Conservation (phyloP, 148 eudicot species). For the Simmondsia chinensis region DNA sequence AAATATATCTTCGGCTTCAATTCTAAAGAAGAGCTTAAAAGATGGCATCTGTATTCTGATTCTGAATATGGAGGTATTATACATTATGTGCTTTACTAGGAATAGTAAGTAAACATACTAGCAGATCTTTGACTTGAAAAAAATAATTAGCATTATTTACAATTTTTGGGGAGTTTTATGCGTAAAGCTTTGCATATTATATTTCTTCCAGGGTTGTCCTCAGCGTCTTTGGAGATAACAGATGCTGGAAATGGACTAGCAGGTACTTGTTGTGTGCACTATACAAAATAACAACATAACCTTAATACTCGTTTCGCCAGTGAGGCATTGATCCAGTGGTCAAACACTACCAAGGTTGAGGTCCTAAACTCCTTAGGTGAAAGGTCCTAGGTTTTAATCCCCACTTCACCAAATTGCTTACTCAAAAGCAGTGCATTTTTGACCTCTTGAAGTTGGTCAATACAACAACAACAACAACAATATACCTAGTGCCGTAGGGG, state of each 20-base stretch:
- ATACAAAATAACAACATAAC: not conserved
- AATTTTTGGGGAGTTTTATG: not conserved
- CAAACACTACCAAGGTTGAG: too few relatives aligned
- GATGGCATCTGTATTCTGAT: constrained; percentile 96
- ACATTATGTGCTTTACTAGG: not conserved
- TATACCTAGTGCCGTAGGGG: too few relatives aligned
- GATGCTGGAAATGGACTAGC: constrained; percentile 50
- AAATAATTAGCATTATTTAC: not conserved
- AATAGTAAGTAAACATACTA: constrained; percentile 7
- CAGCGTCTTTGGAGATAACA: constrained; percentile 82
- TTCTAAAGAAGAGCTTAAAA: constrained; percentile 77
- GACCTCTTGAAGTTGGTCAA: too few relatives aligned
- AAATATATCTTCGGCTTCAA: constrained; percentile 63
- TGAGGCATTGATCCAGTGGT: not conserved
- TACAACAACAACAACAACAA: too few relatives aligned
- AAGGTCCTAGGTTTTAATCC: too few relatives aligned
- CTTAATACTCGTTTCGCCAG: too few relatives aligned
- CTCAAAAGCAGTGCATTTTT: too few relatives aligned
- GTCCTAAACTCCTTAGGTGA: too few relatives aligned
- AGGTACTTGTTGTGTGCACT: constrained; percentile 38
- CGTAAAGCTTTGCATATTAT: too few relatives aligned
- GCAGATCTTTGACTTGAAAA: constrained; percentile 15
- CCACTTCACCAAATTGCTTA: too few relatives aligned
- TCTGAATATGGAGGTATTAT: constrained; percentile 89
- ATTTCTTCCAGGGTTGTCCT: constrained; percentile 61